Evolutionary conservation across 805 yeast species (phyloP), one percentile per base, ranked within the genome.

Genomic region (Yarrowia bubula): DNA sequence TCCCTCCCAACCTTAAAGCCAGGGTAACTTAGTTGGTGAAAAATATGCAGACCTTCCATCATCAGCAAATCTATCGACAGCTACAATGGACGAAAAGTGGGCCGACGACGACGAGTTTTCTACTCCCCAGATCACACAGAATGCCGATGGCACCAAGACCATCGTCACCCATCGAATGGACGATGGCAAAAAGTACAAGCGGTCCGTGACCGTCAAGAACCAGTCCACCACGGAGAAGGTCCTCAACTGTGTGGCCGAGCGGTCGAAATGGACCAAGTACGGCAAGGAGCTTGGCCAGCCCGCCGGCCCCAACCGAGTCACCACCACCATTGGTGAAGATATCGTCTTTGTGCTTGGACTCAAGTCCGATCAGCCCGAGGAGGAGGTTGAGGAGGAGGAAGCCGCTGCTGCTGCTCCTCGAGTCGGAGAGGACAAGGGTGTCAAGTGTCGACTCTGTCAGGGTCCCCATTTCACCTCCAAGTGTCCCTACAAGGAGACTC

Each of bases 401-500:
- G 84, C 75, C 48, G 47, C 51, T 47, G 68, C 51, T 44, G 69
- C 66, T 11, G 67, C 51, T 41, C 63, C 66, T 58, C 78, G 79
- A 68, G 80, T 79, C 67, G 78, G 79, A 71, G 82, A 82, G 71
- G 80, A 78, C 62, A 75, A 77, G 64, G 81, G 76, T 73, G 78
- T 76, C 72, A 81, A 75, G 80, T 95, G 99, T 85, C 90, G 98
- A 84, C 80, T 83, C 65, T 95, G 99, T 88, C 89, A 89, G 67
- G 97, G 97, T 74, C 88, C 86, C 70, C 99, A 95, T 82, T 90
- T 87, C 84, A 89, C 98, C 46, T 80, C 91, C 76, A 87, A 88
- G 80, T 95, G 99, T 89, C 99, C 99, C 69, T 91, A 85, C 84
- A 92, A 89, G 80, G 96, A 88, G 72, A 89, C 95, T 42, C 81